Evolutionary conservation across 2,329 filamentous ascomycete genomes (phyloP).

Genomic region (Teratosphaeria nubilosa): DNA sequence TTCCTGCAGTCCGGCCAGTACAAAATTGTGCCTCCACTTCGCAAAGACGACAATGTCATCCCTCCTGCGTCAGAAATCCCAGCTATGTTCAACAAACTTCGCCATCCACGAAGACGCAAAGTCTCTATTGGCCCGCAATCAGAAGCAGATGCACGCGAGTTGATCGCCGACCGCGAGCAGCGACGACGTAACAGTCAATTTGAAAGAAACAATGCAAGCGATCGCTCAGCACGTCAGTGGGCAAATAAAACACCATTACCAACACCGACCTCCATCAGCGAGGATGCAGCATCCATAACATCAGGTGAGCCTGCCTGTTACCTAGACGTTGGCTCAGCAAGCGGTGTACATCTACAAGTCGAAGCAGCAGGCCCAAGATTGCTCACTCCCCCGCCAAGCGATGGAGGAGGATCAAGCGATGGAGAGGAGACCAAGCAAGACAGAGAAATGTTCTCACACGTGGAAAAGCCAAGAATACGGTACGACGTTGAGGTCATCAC

Average conservation of each 20-base stretch:
- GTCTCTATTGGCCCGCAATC: conserved; percentile 91
- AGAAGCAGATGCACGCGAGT: conserved; percentile 91
- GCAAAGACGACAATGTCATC: conserved; percentile 77
- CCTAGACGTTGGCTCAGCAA: neutral
- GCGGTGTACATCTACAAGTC: conserved; percentile 13
- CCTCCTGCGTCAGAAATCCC: conserved; percentile 83
- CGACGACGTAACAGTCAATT: conserved; percentile 50
- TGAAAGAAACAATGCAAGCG: neutral
- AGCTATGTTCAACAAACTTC: conserved; percentile 68
- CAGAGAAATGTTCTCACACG: conserved; percentile 67
- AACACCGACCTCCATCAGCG: neutral
- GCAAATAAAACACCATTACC: neutral
- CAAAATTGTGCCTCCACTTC: conserved; percentile 63
- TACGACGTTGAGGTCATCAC: conserved; percentile 99
- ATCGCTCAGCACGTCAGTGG: neutral
- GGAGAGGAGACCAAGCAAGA: conserved; percentile 28
- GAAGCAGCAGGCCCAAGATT: conserved; percentile 23
- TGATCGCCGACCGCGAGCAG: conserved; percentile 78
- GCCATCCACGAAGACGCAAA: conserved; percentile 69
- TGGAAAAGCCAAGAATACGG: conserved; percentile 77
- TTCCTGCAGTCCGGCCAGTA: conserved; percentile 82
- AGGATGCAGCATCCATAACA: conserved; percentile 3
- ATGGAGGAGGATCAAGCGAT: conserved; percentile 17
- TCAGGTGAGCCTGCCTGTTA: conserved; percentile 3
- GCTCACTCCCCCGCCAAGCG: conserved; percentile 24